phyloP scores from a whole-genome alignment of 352 stramenopile species.

The Phytopythium aichiense region DNA sequence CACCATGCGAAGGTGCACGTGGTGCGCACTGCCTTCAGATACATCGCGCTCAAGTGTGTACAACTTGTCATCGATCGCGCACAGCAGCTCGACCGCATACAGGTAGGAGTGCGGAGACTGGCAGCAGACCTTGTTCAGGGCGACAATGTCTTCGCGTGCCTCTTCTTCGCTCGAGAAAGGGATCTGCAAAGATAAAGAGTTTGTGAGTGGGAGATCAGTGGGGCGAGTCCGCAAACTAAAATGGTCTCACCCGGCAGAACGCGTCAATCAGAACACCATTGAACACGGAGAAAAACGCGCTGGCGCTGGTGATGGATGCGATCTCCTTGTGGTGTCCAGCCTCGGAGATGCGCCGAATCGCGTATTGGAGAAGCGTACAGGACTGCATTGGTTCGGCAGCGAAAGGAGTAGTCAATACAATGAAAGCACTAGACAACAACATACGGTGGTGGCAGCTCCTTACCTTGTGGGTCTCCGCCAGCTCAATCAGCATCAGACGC shows the following conservation, averaged over 20 bases:
- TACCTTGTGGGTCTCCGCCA: slow-evolving; percentile 84
- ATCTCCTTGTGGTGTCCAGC: slow-evolving; percentile 88
- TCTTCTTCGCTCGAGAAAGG: slow-evolving; percentile 81
- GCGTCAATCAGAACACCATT: slow-evolving; percentile 74
- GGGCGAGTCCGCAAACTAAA: no score
- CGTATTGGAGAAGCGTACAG: slow-evolving; percentile 81
- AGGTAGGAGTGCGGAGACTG: slow-evolving; percentile 84
- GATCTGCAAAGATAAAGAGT: slow-evolving; percentile 39
- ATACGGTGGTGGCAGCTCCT: not conserved
- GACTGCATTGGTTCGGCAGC: slow-evolving; percentile 27
- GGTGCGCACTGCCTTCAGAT: slow-evolving; percentile 20
- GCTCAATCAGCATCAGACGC: slow-evolving; percentile 81
- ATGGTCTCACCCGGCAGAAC: slow-evolving; percentile 54
- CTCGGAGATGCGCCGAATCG: slow-evolving; percentile 81
- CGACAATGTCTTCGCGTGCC: slow-evolving; percentile 57
- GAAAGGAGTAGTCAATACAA: not conserved
- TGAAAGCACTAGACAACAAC: not conserved
- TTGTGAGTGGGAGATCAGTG: not conserved
- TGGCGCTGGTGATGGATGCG: slow-evolving; percentile 78
- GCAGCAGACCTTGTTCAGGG: slow-evolving; percentile 80
- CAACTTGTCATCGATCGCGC: slow-evolving; percentile 66
- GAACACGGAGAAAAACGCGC: slow-evolving; percentile 85
- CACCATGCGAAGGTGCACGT: slow-evolving; percentile 43
- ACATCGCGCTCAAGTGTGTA: slow-evolving; percentile 45
- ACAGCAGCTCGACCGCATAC: slow-evolving; percentile 75